These are phyloP conservation scores for Handroanthus guayacan DNA, from an alignment of 257 asterid genomes.

Conservation along the genomic window DNA sequence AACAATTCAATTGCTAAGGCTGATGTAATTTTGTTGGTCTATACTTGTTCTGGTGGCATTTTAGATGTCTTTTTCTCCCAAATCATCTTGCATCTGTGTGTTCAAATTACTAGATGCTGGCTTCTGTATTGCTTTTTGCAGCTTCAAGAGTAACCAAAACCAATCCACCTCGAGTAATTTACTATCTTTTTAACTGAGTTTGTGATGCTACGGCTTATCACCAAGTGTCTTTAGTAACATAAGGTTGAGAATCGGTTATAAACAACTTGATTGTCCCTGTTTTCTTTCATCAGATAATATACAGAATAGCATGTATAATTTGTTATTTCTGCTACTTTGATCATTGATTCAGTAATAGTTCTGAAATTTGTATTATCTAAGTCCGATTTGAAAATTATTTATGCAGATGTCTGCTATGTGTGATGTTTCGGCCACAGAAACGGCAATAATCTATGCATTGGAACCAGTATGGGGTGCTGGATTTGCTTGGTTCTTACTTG, in stretches of 20 bases:
- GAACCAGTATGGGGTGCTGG: slow-evolving; percentile 93
- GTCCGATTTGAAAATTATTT: background rate
- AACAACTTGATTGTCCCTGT: background rate
- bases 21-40: no score
- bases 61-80: background rate
- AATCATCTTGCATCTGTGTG: background rate
- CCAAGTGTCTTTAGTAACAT: background rate
- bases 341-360: background rate
- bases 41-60: background rate
- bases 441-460: slow-evolving; percentile 80
- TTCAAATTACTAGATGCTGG: background rate
- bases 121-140: background rate
- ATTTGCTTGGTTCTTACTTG: slow-evolving; percentile 87
- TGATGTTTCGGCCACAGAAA: slow-evolving; percentile 78
- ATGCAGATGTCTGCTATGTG: slow-evolving; percentile 72
- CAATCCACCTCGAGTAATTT: background rate
- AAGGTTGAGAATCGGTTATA: background rate
- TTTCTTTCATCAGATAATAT: background rate
- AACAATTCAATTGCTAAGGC: no score
- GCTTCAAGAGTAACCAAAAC: background rate
- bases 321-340: background rate
- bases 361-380: slow-evolving; percentile 13
- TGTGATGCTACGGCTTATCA: background rate
- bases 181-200: background rate
- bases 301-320: background rate